Base-by-base conservation (phyloP, 177 flowering plant genomes). In the Vitis hybrid region DNA sequence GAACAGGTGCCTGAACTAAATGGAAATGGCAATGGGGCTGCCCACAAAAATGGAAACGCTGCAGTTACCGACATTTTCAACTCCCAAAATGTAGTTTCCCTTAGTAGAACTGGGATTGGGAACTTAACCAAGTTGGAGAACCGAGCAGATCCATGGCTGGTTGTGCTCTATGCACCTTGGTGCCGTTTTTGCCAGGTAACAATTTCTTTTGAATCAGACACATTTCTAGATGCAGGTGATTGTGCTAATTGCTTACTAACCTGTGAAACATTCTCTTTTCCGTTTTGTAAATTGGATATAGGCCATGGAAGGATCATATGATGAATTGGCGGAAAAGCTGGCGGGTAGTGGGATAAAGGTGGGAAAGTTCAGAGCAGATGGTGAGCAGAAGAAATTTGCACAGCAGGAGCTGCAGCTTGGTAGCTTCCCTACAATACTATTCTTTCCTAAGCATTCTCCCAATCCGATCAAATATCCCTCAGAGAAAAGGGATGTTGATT, bases 101-200 rank as follows among this genome's bases (percentile, higher is more conserved):
- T 95, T 68, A 89, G 78, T 81, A 82, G 98, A 73, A 64, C 78
- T 21, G 99, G 97, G 26, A 86, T 95, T 0, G 97, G 91, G 79
- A 93, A 96, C 68, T 70, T 93, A 84, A 62, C 81, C 11, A 85
- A 65, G 60, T 49, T 91, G 80, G 87, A 87, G 68, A 79, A 83
- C 79, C 45, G 97, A 66, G 85, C 66, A 69, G 97, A 96, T 50
- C 81, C 97, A 17, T 96, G 98, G 98, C 11, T 92, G 18, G 95
- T 96, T 15, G 99, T 93, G 55, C 91, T 91, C 12, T 96, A 93
- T 62, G 98, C 98, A 0, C 97, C 99, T 32, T 93, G 98, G 99
- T 96, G 99, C 97, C 90, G 34, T 2, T 96, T 90, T 70, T 96
- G 99, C 84, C 97, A 91, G 91, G 98, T 40, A 40, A 40, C 45